These are phyloP conservation scores for Microbotryum scabiosae DNA, from an alignment of 1,284 basidiomycete species.

Conservation along the genomic window DNA sequence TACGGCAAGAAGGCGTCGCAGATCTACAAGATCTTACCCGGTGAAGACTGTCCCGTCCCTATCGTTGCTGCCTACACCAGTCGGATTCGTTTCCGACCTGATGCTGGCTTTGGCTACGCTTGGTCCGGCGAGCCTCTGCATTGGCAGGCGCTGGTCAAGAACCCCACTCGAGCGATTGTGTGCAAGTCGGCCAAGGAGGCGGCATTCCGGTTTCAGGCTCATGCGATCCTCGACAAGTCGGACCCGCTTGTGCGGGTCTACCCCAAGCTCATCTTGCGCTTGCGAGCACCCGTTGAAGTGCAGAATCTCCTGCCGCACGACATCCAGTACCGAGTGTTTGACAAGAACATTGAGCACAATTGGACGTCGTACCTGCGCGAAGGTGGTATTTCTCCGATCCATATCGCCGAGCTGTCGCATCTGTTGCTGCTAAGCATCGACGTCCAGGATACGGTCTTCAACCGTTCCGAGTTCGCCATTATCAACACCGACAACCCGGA, in stretches of 20 bases:
- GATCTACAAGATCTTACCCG: conserved; percentile 79
- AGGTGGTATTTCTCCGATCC: conserved; percentile 92
- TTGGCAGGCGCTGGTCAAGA: conserved; percentile 82
- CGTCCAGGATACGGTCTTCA: conserved; percentile 86
- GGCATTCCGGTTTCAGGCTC: conserved; percentile 91
- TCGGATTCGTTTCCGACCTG: conserved; percentile 79
- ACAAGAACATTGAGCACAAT: conserved; percentile 82
- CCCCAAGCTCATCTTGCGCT: conserved; percentile 72
- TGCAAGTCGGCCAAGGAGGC: conserved; percentile 86
- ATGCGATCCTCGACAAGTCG: conserved; percentile 68
- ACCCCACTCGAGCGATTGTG: conserved; percentile 67
- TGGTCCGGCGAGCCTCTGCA: conserved; percentile 78
- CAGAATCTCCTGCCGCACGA: conserved; percentile 96
- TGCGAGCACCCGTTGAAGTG: conserved; percentile 92
- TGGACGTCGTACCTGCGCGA: conserved; percentile 79
- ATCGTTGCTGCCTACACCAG: conserved; percentile 82
- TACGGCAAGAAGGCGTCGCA: conserved; percentile 67
- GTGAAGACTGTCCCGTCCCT: conserved; percentile 81
- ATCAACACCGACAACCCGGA: conserved; percentile 90
- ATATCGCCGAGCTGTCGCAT: conserved; percentile 91
- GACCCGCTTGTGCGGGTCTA: conserved; percentile 59
- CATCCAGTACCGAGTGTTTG: conserved; percentile 86
- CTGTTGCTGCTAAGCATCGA: conserved; percentile 84
- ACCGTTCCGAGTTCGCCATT: conserved; percentile 95
- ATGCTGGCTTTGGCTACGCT: conserved; percentile 89